Percentiles rank a stretch among this genome's conserved stretches.
Conservation (phyloP, 495 filamentous ascomycete species). For the Annulohypoxylon maeteangense region DNA sequence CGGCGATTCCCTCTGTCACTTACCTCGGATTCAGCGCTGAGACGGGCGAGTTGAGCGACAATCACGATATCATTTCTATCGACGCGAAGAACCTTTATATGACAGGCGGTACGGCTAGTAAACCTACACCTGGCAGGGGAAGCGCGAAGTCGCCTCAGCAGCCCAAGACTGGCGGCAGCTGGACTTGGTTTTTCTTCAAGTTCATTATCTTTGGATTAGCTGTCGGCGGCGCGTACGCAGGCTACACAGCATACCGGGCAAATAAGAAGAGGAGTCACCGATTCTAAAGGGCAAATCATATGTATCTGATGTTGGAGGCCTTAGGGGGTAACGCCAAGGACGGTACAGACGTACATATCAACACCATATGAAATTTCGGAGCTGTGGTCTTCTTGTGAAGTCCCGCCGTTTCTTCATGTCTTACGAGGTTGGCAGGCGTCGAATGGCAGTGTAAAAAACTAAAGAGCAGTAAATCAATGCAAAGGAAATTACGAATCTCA, state of each 20-base stretch:
- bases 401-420: conserved; percentile 14
- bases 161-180: conserved; percentile 69
- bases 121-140: conserved; percentile 55
- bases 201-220: conserved; percentile 77
- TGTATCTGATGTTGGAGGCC: conserved; percentile 2
- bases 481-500: conserved; percentile 27
- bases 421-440: conserved; percentile 36
- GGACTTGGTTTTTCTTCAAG: conserved; percentile 95
- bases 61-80: conserved; percentile 95
- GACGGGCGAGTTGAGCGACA: conserved; percentile 95
- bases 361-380: conserved; percentile 25
- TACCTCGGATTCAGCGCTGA: conserved; percentile 97
- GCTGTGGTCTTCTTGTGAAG: conserved; percentile 17
- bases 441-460: conserved; percentile 42
- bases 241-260: conserved; percentile 80
- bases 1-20: conserved; percentile 86
- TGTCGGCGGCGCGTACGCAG: conserved; percentile 79
- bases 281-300: conserved; percentile 65
- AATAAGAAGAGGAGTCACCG: conserved; percentile 77
- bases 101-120: conserved; percentile 57
- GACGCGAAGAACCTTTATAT: conserved; percentile 89
- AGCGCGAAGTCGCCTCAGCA: conserved; percentile 47
- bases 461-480: conserved; percentile 32
- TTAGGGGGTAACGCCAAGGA: conserved; percentile 13
- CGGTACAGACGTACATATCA: conserved; percentile 32